phyloP scores from a whole-genome alignment of 257 asterid species.

The Ilex aquifolium region DNA sequence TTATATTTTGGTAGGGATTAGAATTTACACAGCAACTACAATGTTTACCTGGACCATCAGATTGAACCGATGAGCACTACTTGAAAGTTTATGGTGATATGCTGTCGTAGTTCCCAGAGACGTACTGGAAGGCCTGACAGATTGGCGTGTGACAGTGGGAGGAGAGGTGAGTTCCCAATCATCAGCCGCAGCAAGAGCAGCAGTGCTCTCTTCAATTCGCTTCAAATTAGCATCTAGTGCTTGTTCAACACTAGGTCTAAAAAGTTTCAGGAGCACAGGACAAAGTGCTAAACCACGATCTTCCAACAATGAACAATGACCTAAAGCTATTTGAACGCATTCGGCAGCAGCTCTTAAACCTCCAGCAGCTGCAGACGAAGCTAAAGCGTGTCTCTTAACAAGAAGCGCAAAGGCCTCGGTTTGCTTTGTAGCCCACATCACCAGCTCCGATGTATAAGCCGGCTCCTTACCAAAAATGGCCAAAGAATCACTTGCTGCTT shows the following conservation, averaged over 20 bases:
- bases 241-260: conserved; percentile 97
- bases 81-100: conserved; percentile 80
- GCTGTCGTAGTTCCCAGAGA: conserved; percentile 37
- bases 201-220: conserved; percentile 94
- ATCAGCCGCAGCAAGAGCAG: conserved; percentile 99
- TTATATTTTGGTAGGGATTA: not conserved
- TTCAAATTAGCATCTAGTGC: conserved; percentile 95
- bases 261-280: conserved; percentile 86
- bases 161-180: conserved; percentile 89
- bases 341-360: conserved; percentile 99
- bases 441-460: conserved; percentile 92
- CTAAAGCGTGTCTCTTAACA: conserved; percentile 90
- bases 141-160: conserved; percentile 55
- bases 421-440: conserved; percentile 98
- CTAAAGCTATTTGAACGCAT: conserved; percentile 97
- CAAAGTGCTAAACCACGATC: conserved; percentile 93
- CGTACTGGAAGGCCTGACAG: conserved; percentile 54
- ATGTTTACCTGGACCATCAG: conserved; percentile 86
- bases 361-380: conserved; percentile 99
- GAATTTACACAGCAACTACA: conserved; percentile 1
- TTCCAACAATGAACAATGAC: conserved; percentile 92
- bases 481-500: conserved; percentile 86
- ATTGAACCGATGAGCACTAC: conserved; percentile 95
- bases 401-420: conserved; percentile 83
- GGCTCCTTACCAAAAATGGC: conserved; percentile 85